Evolutionary conservation across 2,329 filamentous ascomycete genomes (phyloP).

Genomic region (Cordyceps cateniannulata): DNA sequence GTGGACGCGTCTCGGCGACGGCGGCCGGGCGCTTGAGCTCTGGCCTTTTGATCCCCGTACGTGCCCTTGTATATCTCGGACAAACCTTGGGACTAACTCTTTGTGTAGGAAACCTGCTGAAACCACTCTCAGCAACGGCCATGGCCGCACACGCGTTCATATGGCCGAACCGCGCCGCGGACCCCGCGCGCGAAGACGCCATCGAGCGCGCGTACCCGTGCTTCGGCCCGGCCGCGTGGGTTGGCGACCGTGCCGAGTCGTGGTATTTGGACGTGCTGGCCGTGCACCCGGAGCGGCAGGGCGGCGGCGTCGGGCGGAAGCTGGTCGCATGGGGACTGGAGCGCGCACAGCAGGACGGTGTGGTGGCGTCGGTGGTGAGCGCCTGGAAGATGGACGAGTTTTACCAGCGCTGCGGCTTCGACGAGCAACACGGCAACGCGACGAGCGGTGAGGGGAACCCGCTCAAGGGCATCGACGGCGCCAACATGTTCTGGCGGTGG

Average conservation of each 20-base stretch:
- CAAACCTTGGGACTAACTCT: too few species aligned
- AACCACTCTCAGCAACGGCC: slow-evolving; percentile 11
- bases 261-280: slow-evolving; percentile 33
- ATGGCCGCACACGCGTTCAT: slow-evolving; percentile 13
- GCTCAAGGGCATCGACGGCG: slow-evolving; percentile 2
- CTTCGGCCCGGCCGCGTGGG: slow-evolving; percentile 21
- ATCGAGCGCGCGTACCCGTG: slow-evolving; percentile 19
- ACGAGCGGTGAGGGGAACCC: slow-evolving; percentile 6
- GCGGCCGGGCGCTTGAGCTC: slow-evolving; percentile 15
- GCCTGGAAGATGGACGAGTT: slow-evolving; percentile 33
- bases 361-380: slow-evolving; percentile 33
- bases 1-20: slow-evolving; percentile 20
- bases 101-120: slow-evolving; percentile 16
- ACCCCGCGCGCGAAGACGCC: slow-evolving; percentile 17
- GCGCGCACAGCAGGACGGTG: slow-evolving; percentile 26
- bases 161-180: slow-evolving; percentile 20
- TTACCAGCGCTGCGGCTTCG: slow-evolving; percentile 20
- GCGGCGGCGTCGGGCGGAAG: slow-evolving; percentile 27
- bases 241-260: slow-evolving; percentile 23
- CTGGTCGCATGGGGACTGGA: slow-evolving; percentile 37
- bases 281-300: slow-evolving; percentile 33
- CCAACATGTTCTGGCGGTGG: slow-evolving; percentile 11
- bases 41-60: slow-evolving; percentile 18
- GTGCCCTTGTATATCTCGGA: background rate
- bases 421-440: slow-evolving; percentile 9